Evolutionary conservation across 148 eudicot species (phyloP).

Genomic region (Diospyros kaki): DNA sequence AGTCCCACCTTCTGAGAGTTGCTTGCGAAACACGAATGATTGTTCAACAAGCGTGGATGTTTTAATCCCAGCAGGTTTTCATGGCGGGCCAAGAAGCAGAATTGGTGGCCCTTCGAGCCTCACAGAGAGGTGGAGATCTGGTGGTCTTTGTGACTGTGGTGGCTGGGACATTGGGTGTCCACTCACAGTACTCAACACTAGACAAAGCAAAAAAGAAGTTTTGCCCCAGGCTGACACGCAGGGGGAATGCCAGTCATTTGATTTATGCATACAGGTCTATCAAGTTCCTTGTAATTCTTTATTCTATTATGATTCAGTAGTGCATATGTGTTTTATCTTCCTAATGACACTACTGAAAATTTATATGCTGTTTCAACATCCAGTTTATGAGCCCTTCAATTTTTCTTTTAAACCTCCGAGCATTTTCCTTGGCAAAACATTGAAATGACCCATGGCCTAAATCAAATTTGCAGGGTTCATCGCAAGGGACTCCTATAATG

Average conservation of each 20-base stretch:
- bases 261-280: conserved; percentile 50
- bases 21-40: conserved; percentile 20
- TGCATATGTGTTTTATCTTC: background rate
- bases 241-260: conserved; percentile 46
- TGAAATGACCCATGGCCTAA: background rate
- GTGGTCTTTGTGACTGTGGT: conserved; percentile 84
- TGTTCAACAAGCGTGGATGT: conserved; percentile 55
- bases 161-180: conserved; percentile 98
- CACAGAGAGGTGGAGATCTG: conserved; percentile 66
- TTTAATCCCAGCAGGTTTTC: conserved; percentile 64
- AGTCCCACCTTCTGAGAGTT: conserved; percentile 21
- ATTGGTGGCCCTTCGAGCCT: conserved; percentile 63
- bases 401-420: background rate
- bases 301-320: background rate
- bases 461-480: conserved; percentile 46
- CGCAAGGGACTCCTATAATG: conserved; percentile 38
- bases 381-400: too few species aligned
- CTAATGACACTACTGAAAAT: background rate
- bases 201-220: conserved; percentile 27
- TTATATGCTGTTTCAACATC: too few species aligned
- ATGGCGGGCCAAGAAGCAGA: conserved; percentile 66
- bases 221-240: conserved; percentile 21
- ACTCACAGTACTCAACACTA: conserved; percentile 43
- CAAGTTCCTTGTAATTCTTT: conserved; percentile 6
- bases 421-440: background rate